Percentiles rank a stretch among this genome's conserved stretches.
Conservation (phyloP, 2,329 filamentous ascomycete genomes). For the Colletotrichum paranaense region DNA sequence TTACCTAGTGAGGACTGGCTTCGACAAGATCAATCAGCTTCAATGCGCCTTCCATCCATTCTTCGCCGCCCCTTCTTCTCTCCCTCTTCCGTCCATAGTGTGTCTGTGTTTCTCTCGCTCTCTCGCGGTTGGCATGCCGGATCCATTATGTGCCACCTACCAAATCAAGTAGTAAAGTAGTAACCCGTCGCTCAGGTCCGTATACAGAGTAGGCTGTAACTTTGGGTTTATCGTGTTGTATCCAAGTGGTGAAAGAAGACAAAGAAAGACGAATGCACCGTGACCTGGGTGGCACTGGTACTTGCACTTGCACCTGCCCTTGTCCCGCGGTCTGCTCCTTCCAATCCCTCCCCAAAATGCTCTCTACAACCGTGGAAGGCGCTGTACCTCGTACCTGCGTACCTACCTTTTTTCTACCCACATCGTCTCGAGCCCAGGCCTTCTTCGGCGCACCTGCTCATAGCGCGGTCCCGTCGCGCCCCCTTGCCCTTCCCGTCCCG, state of each 20-base stretch:
- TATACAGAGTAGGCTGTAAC: neutral
- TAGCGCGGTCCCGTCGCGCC: neutral
- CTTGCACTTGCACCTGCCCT: neutral
- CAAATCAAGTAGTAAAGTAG: neutral
- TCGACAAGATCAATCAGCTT: neutral
- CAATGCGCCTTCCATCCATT: neutral
- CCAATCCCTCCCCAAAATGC: neutral
- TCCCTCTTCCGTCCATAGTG: neutral
- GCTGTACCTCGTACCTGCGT: too few species aligned
- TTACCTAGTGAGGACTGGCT: neutral
- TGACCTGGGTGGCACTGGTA: constrained; percentile 24
- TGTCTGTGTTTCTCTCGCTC: neutral
- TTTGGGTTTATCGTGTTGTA: neutral
- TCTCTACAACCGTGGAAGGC: neutral
- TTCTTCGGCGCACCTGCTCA: constrained; percentile 14
- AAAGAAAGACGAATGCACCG: constrained; percentile 22
- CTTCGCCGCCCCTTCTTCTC: neutral
- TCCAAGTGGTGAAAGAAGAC: constrained; percentile 13
- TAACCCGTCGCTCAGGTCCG: neutral
- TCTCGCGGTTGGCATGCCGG: neutral
- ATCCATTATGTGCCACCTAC: neutral
- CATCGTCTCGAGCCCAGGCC: constrained; percentile 31
- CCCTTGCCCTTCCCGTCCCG: constrained; percentile 13
- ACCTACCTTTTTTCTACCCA: neutral
- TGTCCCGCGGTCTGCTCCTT: neutral